Percentiles rank a stretch among this genome's conserved stretches.
Evolutionary conservation across 2,329 filamentous ascomycete species (phyloP).

Genomic region (Cryphonectria nitschkei): DNA sequence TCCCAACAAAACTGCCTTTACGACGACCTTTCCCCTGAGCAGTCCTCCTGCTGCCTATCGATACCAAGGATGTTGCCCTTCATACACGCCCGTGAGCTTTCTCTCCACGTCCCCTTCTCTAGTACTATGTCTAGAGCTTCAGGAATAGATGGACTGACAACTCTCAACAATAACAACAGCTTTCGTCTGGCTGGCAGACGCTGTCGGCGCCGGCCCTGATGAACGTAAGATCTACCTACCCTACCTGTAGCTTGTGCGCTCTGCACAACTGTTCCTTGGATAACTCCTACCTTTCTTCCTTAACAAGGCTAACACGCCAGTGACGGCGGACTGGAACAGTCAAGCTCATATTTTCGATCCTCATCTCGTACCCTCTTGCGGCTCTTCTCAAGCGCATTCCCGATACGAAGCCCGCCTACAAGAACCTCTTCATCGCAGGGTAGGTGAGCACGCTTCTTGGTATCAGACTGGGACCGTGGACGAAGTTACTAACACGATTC

Average conservation of each 20-base stretch:
- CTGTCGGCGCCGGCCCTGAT: constrained; percentile 49
- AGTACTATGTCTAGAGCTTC: background rate
- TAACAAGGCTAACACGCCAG: constrained; percentile 3
- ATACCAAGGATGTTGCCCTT: constrained; percentile 39
- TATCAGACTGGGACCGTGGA: background rate
- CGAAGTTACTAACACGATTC: constrained; percentile 2
- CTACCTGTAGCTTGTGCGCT: background rate
- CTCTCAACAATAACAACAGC: constrained; percentile 37
- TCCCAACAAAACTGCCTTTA: background rate
- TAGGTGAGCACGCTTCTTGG: constrained; percentile 41
- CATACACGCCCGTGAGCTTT: constrained; percentile 39
- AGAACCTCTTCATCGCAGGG: constrained; percentile 87
- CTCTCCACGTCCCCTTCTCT: too few relatives aligned
- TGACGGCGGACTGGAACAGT: constrained; percentile 57
- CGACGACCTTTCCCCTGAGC: background rate
- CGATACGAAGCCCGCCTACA: constrained; percentile 78
- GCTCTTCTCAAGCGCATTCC: constrained; percentile 87
- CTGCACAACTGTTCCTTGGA: background rate
- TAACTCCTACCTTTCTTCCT: background rate
- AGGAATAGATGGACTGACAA: constrained; percentile 29
- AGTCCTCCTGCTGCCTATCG: background rate
- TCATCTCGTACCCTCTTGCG: constrained; percentile 90
- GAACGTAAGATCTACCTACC: constrained; percentile 43
- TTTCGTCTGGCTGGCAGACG: constrained; percentile 47
- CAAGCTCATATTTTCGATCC: constrained; percentile 88